Evolutionary conservation across 2,329 filamentous ascomycete species (phyloP).

Genomic region (Metarhizium sp.): DNA sequence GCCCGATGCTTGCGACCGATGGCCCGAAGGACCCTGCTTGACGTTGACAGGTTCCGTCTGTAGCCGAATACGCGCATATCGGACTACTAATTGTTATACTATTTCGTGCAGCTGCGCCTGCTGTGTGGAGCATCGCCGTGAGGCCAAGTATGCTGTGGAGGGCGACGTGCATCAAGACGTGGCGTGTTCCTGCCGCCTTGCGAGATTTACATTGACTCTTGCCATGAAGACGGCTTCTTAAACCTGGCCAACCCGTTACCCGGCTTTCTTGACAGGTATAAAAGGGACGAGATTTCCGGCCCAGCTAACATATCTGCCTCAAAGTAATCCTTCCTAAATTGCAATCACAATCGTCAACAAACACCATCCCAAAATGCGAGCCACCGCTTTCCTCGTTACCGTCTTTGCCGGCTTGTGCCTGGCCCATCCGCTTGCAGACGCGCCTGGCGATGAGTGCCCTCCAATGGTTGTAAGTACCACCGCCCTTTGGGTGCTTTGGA

Average conservation of each 20-base stretch:
- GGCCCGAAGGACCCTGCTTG: no score
- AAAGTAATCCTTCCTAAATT: no score
- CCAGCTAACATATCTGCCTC: no score
- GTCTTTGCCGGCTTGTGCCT: neutral
- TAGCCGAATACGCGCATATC: neutral
- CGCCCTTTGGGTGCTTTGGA: neutral
- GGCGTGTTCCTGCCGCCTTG: no score
- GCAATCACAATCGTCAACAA: neutral
- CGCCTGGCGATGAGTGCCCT: neutral
- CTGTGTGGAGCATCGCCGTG: neutral
- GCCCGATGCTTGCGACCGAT: no score
- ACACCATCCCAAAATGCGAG: neutral
- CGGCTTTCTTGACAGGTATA: no score
- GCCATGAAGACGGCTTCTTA: no score
- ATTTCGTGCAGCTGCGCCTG: neutral
- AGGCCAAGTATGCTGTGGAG: neutral
- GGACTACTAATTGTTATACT: neutral
- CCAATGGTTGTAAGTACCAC: neutral
- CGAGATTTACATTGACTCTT: no score
- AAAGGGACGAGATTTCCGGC: no score
- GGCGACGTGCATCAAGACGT: neutral
- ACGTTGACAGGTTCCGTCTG: no score
- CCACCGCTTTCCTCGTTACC: neutral
- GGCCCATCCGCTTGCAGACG: neutral
- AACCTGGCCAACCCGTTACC: no score